phyloP scores from a whole-genome alignment of 345 rosid genomes.

The Microcos paniculata region DNA sequence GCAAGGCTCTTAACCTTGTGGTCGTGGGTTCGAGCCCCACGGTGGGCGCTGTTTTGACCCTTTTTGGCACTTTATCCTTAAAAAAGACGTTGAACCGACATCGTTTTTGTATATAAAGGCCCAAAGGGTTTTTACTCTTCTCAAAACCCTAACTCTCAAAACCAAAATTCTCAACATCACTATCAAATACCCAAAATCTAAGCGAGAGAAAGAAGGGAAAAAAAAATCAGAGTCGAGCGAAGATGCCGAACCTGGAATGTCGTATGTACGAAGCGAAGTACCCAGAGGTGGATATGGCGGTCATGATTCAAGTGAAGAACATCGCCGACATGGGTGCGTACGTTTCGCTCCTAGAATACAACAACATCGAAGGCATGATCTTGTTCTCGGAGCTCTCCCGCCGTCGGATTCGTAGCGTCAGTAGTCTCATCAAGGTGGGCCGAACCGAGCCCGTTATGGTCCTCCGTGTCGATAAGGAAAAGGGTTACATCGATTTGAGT shows the following conservation, averaged over 20 bases:
- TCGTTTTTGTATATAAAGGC: background rate
- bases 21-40: constrained; percentile 55
- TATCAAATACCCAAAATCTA: background rate
- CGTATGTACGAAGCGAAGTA: constrained; percentile 93
- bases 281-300: constrained; percentile 98
- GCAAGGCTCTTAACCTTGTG: constrained; percentile 56
- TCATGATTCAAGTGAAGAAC: constrained; percentile 96
- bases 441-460: constrained; percentile 99
- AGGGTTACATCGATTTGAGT: constrained; percentile 94
- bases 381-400: constrained; percentile 98
- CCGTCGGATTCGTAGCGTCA: constrained; percentile 96
- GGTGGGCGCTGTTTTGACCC: constrained; percentile 32
- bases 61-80: background rate
- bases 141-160: background rate
- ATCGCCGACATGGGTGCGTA: constrained; percentile 99
- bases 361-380: constrained; percentile 97
- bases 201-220: background rate
- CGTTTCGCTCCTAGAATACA: constrained; percentile 92
- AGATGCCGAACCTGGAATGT: constrained; percentile 83
- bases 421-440: constrained; percentile 91
- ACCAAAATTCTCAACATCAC: background rate
- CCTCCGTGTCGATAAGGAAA: constrained; percentile 93
- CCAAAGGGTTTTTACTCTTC: background rate
- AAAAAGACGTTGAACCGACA: background rate
- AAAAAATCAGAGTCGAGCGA: constrained; percentile 38